phyloP scores from a whole-genome alignment of 345 rosid genomes.

The Acer campestre region DNA sequence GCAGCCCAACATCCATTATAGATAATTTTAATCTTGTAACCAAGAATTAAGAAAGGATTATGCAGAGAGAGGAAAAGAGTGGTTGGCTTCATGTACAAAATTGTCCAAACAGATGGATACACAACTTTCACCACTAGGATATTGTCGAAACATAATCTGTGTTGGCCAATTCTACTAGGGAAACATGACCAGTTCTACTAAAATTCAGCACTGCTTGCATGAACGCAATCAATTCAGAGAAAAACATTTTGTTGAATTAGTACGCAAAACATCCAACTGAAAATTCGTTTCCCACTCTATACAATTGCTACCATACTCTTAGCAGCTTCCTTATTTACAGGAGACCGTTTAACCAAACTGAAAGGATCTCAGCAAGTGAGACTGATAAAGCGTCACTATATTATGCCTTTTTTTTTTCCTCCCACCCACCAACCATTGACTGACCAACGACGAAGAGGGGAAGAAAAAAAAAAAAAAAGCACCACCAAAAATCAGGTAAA shows the following conservation, averaged over 20 bases:
- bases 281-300: neutral
- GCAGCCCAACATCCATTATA: neutral
- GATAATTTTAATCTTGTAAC: neutral
- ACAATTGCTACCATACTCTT: neutral
- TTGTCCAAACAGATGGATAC: neutral
- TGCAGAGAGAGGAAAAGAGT: neutral
- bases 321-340: conserved; percentile 9
- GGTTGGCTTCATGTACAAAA: neutral
- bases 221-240: neutral
- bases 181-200: neutral
- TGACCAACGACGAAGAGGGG: neutral
- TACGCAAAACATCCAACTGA: neutral
- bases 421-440: neutral
- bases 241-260: neutral
- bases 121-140: neutral
- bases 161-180: neutral
- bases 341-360: neutral
- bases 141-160: neutral
- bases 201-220: neutral
- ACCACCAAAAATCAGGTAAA: neutral
- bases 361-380: conserved; percentile 2
- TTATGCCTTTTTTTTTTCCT: neutral
- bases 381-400: neutral
- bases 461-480: neutral
- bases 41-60: neutral